phyloP scores from a whole-genome alignment of 2,329 filamentous ascomycete genomes.

The Fusarium lateritium region DNA sequence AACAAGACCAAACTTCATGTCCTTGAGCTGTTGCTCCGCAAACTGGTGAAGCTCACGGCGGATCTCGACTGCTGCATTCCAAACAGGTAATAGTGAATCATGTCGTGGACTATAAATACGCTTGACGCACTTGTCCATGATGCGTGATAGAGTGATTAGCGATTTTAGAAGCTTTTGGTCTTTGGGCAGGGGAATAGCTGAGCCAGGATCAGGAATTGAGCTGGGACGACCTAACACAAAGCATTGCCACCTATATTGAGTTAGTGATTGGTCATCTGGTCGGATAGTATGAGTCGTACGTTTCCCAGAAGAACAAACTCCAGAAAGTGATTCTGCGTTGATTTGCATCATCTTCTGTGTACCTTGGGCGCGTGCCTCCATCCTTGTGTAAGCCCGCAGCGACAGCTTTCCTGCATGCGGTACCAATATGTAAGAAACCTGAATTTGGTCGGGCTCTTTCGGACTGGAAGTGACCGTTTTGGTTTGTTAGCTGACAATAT shows the following conservation, averaged over 20 bases:
- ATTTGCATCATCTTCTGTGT: conserved; percentile 53
- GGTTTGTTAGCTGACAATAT: conserved; percentile 2
- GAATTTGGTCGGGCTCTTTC: conserved; percentile 62
- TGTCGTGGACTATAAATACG: conserved; percentile 60
- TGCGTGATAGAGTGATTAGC: conserved; percentile 55
- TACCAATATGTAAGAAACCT: conserved; percentile 58
- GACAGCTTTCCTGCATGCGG: conserved; percentile 59
- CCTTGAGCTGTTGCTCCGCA: conserved; percentile 49
- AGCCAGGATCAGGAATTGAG: conserved; percentile 56
- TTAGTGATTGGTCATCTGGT: not conserved
- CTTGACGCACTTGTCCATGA: conserved; percentile 58
- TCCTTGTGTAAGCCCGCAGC: conserved; percentile 62
- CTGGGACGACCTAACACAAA: conserved; percentile 60
- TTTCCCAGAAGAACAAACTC: conserved; percentile 61
- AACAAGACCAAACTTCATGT: conserved; percentile 54
- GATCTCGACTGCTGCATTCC: conserved; percentile 53
- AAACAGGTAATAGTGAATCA: conserved; percentile 53
- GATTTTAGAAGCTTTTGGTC: conserved; percentile 57
- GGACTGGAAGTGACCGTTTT: conserved; percentile 60
- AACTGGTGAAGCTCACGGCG: conserved; percentile 50
- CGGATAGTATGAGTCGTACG: conserved; percentile 47
- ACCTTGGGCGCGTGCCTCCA: conserved; percentile 50
- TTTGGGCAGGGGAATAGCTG: conserved; percentile 53
- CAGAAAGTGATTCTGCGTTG: conserved; percentile 55
- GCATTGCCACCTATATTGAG: conserved; percentile 57